These are phyloP conservation scores for Colletotrichum phormii DNA, from an alignment of 2,329 filamentous ascomycete genomes.

Conservation along the genomic window DNA sequence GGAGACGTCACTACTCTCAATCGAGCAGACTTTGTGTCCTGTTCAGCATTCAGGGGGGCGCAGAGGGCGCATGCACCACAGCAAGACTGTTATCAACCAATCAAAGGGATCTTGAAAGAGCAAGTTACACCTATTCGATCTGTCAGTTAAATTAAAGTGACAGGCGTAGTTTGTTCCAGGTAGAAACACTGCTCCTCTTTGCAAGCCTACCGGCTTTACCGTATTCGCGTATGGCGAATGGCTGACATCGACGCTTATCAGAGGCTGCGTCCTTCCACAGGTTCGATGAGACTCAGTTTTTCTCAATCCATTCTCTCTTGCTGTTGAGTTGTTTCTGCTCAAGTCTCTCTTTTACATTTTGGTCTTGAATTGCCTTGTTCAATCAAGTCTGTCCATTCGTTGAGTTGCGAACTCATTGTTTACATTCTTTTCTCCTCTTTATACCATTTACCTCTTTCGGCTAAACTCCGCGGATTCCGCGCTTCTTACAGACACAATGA, in stretches of 20 bases:
- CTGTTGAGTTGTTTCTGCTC: neutral
- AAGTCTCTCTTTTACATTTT: constrained; percentile 5
- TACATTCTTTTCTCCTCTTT: neutral
- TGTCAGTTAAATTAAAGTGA: constrained; percentile 14
- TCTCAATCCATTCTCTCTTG: neutral
- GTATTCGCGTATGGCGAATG: neutral
- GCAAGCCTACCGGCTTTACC: neutral
- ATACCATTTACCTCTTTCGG: neutral
- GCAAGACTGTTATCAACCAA: neutral
- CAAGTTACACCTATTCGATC: neutral
- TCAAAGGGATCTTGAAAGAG: neutral
- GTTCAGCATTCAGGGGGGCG: neutral
- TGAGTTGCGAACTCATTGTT: constrained; percentile 21
- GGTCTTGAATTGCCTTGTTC: neutral
- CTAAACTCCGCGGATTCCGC: neutral
- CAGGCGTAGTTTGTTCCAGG: constrained; percentile 15
- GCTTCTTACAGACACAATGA: constrained; percentile 16
- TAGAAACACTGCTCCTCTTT: neutral
- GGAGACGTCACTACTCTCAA: neutral
- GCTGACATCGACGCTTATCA: neutral
- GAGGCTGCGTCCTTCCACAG: neutral
- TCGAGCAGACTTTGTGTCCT: neutral
- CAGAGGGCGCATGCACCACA: constrained; percentile 9
- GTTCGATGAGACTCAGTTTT: neutral
- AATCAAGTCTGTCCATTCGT: neutral